Conservation (phyloP, 2,329 filamentous ascomycete species). For the Sporothrix brasiliensis region DNA sequence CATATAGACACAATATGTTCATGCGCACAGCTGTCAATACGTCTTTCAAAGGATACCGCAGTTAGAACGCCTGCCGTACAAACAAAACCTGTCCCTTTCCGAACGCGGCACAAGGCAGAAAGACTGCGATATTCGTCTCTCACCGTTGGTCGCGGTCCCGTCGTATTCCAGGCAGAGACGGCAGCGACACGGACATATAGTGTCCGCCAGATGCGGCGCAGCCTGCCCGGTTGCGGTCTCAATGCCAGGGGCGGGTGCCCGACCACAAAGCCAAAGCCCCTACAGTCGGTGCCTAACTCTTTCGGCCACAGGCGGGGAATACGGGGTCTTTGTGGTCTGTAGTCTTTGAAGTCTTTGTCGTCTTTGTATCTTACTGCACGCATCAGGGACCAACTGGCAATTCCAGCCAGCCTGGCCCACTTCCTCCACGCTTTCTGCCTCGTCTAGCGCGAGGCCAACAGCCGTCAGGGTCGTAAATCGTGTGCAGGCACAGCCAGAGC, state of each 20-base stretch:
- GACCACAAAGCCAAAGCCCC: background rate
- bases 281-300: slow-evolving; percentile 21
- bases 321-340: background rate
- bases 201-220: background rate
- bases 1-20: too few relatives aligned
- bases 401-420: slow-evolving; percentile 3
- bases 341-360: background rate
- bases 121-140: background rate
- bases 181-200: background rate
- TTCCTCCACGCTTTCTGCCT: slow-evolving; percentile 9
- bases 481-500: background rate
- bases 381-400: slow-evolving; percentile 16
- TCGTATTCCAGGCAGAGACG: slow-evolving; percentile 19
- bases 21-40: too few relatives aligned
- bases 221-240: background rate
- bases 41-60: background rate
- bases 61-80: background rate
- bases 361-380: background rate
- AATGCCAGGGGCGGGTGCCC: background rate
- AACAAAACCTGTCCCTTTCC: background rate
- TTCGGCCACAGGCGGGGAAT: background rate
- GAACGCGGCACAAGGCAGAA: background rate
- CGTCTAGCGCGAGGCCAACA: slow-evolving; percentile 22
- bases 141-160: background rate
- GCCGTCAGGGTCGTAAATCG: background rate